Conservation (phyloP, 2,329 filamentous ascomycete species). For the Xylaria sp. region DNA sequence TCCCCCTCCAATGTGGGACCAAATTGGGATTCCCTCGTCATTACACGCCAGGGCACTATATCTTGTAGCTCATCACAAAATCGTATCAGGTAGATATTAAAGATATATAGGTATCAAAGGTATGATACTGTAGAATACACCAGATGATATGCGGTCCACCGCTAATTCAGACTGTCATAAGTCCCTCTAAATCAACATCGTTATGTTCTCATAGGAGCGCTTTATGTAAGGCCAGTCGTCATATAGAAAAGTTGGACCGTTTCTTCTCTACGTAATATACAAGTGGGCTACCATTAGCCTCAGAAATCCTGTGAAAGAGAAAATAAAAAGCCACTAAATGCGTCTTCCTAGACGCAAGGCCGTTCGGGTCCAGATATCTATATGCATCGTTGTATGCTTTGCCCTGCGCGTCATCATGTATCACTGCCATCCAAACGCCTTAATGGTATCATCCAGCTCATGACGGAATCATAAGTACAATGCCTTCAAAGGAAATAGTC, state of each 20-base stretch:
- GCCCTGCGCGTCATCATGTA: constrained; percentile 30
- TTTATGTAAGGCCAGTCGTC: constrained; percentile 1
- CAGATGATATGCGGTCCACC: background rate
- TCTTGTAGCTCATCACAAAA: background rate
- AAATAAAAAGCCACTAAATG: constrained; percentile 23
- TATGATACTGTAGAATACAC: background rate
- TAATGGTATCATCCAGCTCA: constrained; percentile 48
- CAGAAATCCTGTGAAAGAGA: constrained; percentile 16
- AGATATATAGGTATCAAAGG: background rate
- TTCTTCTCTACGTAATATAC: constrained; percentile 35
- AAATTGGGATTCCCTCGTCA: background rate
- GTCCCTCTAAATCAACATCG: background rate
- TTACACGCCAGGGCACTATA: background rate
- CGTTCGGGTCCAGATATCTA: constrained; percentile 31
- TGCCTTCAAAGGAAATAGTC: constrained; percentile 73
- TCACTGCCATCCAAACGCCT: constrained; percentile 40
- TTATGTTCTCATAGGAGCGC: background rate
- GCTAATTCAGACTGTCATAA: background rate
- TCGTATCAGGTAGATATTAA: background rate
- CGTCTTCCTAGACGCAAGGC: constrained; percentile 20
- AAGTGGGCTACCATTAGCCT: constrained; percentile 21
- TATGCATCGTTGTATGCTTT: constrained; percentile 32
- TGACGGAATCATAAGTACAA: constrained; percentile 40
- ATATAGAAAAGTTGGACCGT: constrained; percentile 12
- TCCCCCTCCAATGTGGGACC: background rate